Conservation (phyloP, 805 yeast species). For the Yarrowia osloensis region DNA sequence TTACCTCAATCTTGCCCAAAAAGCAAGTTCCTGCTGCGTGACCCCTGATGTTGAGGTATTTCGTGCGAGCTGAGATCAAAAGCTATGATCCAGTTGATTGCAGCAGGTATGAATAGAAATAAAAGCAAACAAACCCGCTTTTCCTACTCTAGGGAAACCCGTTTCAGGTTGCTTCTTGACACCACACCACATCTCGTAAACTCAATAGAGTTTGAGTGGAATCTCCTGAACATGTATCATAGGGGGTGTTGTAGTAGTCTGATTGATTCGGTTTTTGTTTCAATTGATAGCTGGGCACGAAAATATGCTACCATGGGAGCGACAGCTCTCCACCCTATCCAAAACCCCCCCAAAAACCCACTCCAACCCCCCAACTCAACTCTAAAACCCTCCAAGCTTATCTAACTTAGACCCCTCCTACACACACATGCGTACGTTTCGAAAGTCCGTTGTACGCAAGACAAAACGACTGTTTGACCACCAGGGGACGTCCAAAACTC, state of each 20-base stretch:
- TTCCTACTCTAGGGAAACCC: neutral
- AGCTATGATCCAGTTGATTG: too few species aligned
- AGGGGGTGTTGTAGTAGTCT: too few species aligned
- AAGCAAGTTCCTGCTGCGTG: neutral
- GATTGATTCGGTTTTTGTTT: too few species aligned
- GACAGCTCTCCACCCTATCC: too few species aligned
- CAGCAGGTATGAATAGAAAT: too few species aligned
- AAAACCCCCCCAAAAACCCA: too few species aligned
- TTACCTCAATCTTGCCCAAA: neutral
- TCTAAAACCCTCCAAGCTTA: neutral
- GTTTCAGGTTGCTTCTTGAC: neutral
- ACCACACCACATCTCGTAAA: neutral
- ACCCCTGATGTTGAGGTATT: neutral
- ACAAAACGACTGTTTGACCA: conserved; percentile 16
- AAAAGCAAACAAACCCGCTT: too few species aligned
- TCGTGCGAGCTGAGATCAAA: neutral
- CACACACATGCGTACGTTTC: conserved; percentile 16
- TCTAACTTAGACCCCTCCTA: conserved; percentile 8
- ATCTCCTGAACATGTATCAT: neutral
- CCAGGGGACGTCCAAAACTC: neutral
- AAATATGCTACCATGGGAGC: too few species aligned
- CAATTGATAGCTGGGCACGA: too few species aligned
- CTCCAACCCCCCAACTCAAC: too few species aligned
- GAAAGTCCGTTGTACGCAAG: conserved; percentile 12
- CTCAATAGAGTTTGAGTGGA: neutral